phyloP scores from a whole-genome alignment of 2,329 filamentous ascomycete species.

The Aureobasidium lini region DNA sequence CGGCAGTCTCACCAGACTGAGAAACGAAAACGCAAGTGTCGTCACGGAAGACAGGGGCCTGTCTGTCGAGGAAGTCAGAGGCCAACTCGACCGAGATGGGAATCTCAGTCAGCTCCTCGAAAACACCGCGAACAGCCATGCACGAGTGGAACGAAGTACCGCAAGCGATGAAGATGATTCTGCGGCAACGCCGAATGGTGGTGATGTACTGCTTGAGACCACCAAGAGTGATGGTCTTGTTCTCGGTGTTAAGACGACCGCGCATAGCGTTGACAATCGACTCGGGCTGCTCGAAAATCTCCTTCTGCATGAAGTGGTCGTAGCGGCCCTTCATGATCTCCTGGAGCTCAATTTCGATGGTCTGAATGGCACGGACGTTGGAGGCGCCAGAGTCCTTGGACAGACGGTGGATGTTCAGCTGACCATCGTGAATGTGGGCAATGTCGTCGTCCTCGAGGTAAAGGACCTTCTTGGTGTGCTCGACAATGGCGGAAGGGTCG shows the following conservation, averaged over 20 bases:
- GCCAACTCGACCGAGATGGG: conserved; percentile 95
- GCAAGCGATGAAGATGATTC: conserved; percentile 98
- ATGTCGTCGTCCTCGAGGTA: conserved; percentile 99
- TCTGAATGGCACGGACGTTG: conserved; percentile 97
- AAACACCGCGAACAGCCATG: conserved; percentile 97
- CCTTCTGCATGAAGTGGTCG: conserved; percentile 99
- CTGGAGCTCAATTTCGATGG: conserved; percentile 95
- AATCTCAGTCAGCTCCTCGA: conserved; percentile 96
- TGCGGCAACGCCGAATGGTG: conserved; percentile 91
- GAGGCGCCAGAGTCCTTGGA: conserved; percentile 94
- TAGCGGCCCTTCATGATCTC: conserved; percentile 99
- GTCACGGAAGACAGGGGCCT: conserved; percentile 97
- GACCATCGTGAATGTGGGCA: conserved; percentile 98
- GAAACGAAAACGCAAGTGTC: conserved; percentile 99
- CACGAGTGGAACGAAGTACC: conserved; percentile 98
- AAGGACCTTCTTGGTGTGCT: conserved; percentile 99
- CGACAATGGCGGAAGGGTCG: conserved; percentile 94
- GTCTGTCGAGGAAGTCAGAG: conserved; percentile 93
- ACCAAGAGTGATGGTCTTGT: conserved; percentile 93
- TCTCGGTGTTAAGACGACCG: conserved; percentile 87
- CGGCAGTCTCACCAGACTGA: conserved; percentile 96
- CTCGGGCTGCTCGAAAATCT: conserved; percentile 99
- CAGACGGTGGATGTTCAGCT: conserved; percentile 96
- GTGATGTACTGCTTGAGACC: conserved; percentile 92
- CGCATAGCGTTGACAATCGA: conserved; percentile 99